phyloP scores from a whole-genome alignment of 2,329 filamentous ascomycete species.

The Cladorrhinum sp. region DNA sequence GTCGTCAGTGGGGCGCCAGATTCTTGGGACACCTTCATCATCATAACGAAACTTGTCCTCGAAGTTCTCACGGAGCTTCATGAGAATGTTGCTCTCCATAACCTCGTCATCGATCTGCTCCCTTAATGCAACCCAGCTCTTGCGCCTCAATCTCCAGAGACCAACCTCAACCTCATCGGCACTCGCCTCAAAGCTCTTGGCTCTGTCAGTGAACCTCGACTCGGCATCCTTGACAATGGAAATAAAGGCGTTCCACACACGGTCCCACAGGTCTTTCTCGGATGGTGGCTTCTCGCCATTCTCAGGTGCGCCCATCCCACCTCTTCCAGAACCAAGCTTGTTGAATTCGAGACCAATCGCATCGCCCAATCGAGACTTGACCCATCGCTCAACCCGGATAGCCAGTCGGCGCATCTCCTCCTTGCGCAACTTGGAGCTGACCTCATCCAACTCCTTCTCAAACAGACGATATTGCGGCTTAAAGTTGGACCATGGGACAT shows the following conservation, averaged over 20 bases:
- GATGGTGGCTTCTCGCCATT: slow-evolving; percentile 66
- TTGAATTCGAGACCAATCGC: slow-evolving; percentile 93
- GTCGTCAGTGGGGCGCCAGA: slow-evolving; percentile 95
- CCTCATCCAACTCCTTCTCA: slow-evolving; percentile 86
- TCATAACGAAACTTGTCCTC: slow-evolving; percentile 99
- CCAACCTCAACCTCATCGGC: slow-evolving; percentile 88
- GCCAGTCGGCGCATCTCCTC: slow-evolving; percentile 95
- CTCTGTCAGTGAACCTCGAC: slow-evolving; percentile 78
- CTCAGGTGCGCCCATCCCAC: slow-evolving; percentile 76
- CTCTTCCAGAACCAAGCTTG: slow-evolving; percentile 84
- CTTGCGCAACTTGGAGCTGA: slow-evolving; percentile 78
- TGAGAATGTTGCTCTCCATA: slow-evolving; percentile 92
- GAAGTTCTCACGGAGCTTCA: slow-evolving; percentile 97
- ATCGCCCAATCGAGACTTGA: slow-evolving; percentile 81
- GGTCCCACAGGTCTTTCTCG: slow-evolving; percentile 92
- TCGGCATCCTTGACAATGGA: slow-evolving; percentile 83
- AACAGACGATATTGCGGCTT: slow-evolving; percentile 75
- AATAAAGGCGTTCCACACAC: slow-evolving; percentile 85
- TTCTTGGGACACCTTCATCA: slow-evolving; percentile 86
- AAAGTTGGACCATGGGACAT: slow-evolving; percentile 85
- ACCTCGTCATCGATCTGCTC: slow-evolving; percentile 95
- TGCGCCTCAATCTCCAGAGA: slow-evolving; percentile 85
- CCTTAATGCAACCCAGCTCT: slow-evolving; percentile 88
- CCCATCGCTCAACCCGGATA: slow-evolving; percentile 89
- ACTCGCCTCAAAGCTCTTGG: slow-evolving; percentile 90